These are phyloP conservation scores for Chaetomiaceae sp. DNA, from an alignment of 2,329 filamentous ascomycete genomes.

Conservation along the genomic window DNA sequence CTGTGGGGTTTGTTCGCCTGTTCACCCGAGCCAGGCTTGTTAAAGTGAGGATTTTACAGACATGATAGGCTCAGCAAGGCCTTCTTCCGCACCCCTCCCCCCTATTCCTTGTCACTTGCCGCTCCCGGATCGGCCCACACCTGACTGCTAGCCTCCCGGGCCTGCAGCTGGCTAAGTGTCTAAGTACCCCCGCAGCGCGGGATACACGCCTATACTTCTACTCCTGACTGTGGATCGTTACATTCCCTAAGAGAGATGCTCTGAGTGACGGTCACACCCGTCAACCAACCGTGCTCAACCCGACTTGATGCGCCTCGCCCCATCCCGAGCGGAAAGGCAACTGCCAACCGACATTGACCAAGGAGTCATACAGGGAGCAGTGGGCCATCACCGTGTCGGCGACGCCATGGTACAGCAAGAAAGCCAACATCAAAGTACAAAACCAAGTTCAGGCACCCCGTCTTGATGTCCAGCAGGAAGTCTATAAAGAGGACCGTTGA, in stretches of 20 bases:
- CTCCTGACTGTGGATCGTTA: constrained; percentile 5
- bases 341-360: constrained; percentile 13
- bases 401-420: not conserved
- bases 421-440: not conserved
- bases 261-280: constrained; percentile 10
- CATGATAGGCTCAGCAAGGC: constrained; percentile 9
- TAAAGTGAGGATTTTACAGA: constrained; percentile 1
- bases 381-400: not conserved
- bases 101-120: constrained; percentile 7
- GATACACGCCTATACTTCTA: constrained; percentile 15
- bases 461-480: not conserved
- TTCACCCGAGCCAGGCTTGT: not conserved
- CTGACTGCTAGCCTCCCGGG: constrained; percentile 1
- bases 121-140: constrained; percentile 16
- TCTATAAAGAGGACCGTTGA: constrained; percentile 5
- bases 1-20: constrained; percentile 7
- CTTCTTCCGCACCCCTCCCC: not conserved
- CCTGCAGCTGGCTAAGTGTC: not conserved
- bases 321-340: not conserved
- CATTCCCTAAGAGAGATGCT: constrained; percentile 6
- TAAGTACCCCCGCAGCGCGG: constrained; percentile 8
- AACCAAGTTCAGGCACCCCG: not conserved
- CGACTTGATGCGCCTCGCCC: constrained; percentile 14
- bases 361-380: constrained; percentile 8
- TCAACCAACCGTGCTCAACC: constrained; percentile 14